Evolutionary conservation across 805 yeast genomes (phyloP), one percentile per base, ranked within the genome.

Genomic region (Wickerhamia fluorescens): DNA sequence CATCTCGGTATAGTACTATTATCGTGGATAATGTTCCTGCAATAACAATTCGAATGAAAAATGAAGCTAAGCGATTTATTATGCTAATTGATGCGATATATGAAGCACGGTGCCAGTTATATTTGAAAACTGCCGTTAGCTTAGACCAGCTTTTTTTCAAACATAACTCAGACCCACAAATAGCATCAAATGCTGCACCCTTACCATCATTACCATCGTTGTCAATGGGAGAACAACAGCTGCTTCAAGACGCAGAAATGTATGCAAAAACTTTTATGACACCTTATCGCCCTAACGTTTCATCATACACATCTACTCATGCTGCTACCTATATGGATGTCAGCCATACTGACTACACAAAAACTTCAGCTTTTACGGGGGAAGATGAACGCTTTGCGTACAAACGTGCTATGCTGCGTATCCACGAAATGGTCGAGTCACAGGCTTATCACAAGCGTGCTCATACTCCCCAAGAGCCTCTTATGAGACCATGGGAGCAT

Each of bases 311-410:
- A 38, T 73, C 71, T 33, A 66, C 61, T 6, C 45, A 49, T 23
- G 56, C 61, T 10, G 48, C 43, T 25, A 43, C 40, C 5, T 47
- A 39, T 25, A 25, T 9, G 15, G 32, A 35, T 23, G 24, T 22
- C 13, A n/a, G 25, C 28, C 20, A 20, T 14, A 16, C 7, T 17
- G 60, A 73, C 41, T 74, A 63, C 40, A 59, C 68, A 9, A 63
- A 75, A 29, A 47, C 66, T 12, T 57, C 61, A 7, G 73, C 75
- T 7, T 80, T 79, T 42, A 79, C 86, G 0, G 88, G 88, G 14
- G 85, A 80, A 42, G 88, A 79, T 51, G 88, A 80, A 45, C 68
- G 67, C 53, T 79, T 79, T 53, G 86, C 88, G 3, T 79, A 69
- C 43, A 74, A 73, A 37, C 55, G 88, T 39, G 87, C 88, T 0